Evolutionary conservation across 1,284 basidiomycete species (phyloP).

Genomic region (Cutaneotrichosporon sp.): DNA sequence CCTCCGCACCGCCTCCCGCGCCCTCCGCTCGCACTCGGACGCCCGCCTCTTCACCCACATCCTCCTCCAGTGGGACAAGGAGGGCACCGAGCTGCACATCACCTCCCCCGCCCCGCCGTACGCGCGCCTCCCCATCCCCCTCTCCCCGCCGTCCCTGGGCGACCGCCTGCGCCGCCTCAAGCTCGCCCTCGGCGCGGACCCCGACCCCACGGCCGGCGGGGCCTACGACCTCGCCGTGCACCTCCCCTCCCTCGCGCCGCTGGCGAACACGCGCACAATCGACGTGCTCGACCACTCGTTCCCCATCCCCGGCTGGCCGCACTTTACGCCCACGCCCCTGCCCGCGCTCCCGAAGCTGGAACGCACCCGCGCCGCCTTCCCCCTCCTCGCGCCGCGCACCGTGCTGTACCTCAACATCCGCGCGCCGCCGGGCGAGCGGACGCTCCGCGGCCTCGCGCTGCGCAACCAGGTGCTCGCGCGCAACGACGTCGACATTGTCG

Average conservation of each 20-base stretch:
- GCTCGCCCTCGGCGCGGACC: neutral
- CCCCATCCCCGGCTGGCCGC: neutral
- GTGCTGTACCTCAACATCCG: slow-evolving; percentile 2
- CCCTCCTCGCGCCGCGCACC: neutral
- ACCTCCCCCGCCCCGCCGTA: neutral
- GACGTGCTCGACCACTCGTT: slow-evolving; percentile 1
- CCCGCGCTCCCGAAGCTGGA: neutral
- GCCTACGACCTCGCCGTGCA: neutral
- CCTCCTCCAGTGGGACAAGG: slow-evolving; percentile 4
- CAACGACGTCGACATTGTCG: neutral
- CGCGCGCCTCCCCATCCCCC: neutral
- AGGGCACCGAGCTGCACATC: neutral
- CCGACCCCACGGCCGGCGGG: neutral
- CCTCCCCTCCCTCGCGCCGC: neutral
- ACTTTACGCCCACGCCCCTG: neutral
- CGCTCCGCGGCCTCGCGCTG: neutral
- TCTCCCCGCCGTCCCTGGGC: neutral
- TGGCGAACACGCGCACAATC: neutral
- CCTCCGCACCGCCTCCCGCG: neutral
- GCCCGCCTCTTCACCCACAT: neutral
- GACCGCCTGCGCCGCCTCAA: neutral
- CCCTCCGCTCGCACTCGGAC: neutral
- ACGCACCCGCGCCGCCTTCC: neutral
- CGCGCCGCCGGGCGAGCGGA: neutral
- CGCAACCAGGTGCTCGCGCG: neutral